These are phyloP conservation scores for Hypericum perforatum DNA, from an alignment of 345 rosid species.

Conservation along the genomic window DNA sequence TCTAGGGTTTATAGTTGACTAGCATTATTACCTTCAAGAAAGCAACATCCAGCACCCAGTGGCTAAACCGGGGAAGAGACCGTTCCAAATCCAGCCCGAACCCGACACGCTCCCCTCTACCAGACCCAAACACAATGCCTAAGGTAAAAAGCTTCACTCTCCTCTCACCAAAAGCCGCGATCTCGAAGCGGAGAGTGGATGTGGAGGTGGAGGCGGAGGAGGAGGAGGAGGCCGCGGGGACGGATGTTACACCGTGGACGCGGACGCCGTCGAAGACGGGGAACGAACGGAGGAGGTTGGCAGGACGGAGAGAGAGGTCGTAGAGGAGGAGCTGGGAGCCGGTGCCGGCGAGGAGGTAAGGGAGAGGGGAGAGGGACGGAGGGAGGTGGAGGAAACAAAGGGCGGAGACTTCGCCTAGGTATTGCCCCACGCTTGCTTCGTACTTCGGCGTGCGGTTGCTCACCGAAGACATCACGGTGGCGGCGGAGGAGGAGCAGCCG, in stretches of 20 bases:
- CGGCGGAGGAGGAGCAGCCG: not conserved
- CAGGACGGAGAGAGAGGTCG: constrained; percentile 32
- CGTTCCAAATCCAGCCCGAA: constrained; percentile 33
- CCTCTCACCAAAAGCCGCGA: constrained; percentile 65
- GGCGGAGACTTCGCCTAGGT: constrained; percentile 79
- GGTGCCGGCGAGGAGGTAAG: constrained; percentile 64
- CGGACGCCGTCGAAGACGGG: constrained; percentile 79
- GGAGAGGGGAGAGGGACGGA: constrained; percentile 31
- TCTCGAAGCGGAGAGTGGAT: constrained; percentile 18
- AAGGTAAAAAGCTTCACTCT: constrained; percentile 56
- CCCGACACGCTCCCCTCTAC: constrained; percentile 11
- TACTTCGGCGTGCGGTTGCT: constrained; percentile 15
- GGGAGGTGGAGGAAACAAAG: constrained; percentile 64
- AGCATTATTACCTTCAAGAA: constrained; percentile 45
- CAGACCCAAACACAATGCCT: constrained; percentile 17
- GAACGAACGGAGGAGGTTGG: constrained; percentile 44
- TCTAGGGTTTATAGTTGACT: not conserved
- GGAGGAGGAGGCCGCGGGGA: constrained; percentile 6
- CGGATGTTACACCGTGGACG: constrained; percentile 63
- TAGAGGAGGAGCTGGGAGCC: constrained; percentile 69
- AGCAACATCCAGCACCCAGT: constrained; percentile 71
- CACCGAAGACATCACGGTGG: constrained; percentile 31
- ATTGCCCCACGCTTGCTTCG: constrained; percentile 46
- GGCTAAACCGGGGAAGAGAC: constrained; percentile 60
- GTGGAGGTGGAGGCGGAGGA: constrained; percentile 9